These are phyloP conservation scores for Ophiostoma novo-ulmi DNA, from an alignment of 2,329 filamentous ascomycete genomes.

Conservation along the genomic window DNA sequence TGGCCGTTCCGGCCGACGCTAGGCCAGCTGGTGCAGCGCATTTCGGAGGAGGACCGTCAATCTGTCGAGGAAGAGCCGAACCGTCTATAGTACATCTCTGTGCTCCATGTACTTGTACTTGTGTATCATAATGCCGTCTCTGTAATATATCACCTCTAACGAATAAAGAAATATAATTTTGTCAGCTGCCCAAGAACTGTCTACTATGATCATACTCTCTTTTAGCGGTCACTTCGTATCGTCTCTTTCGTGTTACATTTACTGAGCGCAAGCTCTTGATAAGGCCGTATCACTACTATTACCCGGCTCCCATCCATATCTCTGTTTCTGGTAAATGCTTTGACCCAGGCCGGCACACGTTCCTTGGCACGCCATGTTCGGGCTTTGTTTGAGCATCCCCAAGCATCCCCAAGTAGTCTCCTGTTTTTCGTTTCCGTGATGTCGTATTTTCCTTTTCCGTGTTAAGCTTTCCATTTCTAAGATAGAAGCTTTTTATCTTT, in stretches of 20 bases:
- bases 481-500: not conserved
- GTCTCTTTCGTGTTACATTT: not conserved
- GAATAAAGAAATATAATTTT: not conserved
- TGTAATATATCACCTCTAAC: not conserved
- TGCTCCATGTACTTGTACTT: not conserved
- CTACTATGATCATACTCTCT: not conserved
- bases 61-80: not conserved
- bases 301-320: no score
- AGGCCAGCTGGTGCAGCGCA: conserved; percentile 43
- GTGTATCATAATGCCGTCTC: not conserved
- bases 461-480: not conserved
- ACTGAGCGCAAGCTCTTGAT: not conserved
- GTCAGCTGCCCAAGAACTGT: not conserved
- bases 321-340: not conserved
- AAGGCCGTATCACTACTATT: not conserved
- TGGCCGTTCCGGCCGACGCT: conserved; percentile 60
- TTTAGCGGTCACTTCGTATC: not conserved
- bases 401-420: not conserved
- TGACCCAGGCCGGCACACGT: not conserved
- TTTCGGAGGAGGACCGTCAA: conserved; percentile 30
- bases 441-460: not conserved
- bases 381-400: not conserved
- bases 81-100: not conserved
- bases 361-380: not conserved
- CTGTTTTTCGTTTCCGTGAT: not conserved